phyloP scores from a whole-genome alignment of 1,139 yeast species.

The Pneumocystis carinii region DNA sequence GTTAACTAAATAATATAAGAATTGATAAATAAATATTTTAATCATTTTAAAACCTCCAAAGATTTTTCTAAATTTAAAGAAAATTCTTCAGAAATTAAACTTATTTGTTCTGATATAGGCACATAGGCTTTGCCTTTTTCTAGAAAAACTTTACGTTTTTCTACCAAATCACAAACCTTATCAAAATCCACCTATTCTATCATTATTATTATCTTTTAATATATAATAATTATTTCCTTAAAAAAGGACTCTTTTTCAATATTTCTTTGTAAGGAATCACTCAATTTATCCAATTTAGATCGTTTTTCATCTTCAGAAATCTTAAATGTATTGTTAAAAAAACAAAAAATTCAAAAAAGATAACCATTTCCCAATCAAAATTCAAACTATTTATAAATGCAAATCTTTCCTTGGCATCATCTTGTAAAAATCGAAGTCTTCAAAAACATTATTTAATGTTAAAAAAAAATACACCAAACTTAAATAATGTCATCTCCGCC shows the following conservation, averaged over 20 bases:
- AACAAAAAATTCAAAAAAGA: background rate
- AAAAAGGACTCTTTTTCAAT: slow-evolving; percentile 48
- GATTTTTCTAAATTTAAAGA: slow-evolving; percentile 37
- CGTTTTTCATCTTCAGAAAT: slow-evolving; percentile 50
- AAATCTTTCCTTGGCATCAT: slow-evolving; percentile 56
- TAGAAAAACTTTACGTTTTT: slow-evolving; percentile 52
- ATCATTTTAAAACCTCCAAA: slow-evolving; percentile 25
- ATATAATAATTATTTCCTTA: slow-evolving; percentile 25
- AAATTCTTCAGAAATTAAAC: slow-evolving; percentile 53
- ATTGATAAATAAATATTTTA: background rate
- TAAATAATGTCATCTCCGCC: slow-evolving; percentile 62
- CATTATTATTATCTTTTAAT: background rate
- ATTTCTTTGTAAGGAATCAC: slow-evolving; percentile 21
- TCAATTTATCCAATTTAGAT: slow-evolving; percentile 34
- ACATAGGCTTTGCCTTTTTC: slow-evolving; percentile 64
- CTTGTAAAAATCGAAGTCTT: slow-evolving; percentile 43
- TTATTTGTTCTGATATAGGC: slow-evolving; percentile 67
- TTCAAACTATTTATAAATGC: slow-evolving; percentile 36
- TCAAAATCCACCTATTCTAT: slow-evolving; percentile 51
- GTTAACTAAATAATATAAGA: slow-evolving; percentile 29
- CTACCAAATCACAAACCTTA: slow-evolving; percentile 60
- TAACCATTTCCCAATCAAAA: slow-evolving; percentile 47
- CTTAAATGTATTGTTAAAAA: background rate
- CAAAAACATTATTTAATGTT: background rate
- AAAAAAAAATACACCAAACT: slow-evolving; percentile 14